A percentile compares a stretch with the other conserved stretches of the same genome.
Evolutionary conservation across 2,329 filamentous ascomycete genomes (phyloP).

Genomic region (Trichophyton mentagrophytes): DNA sequence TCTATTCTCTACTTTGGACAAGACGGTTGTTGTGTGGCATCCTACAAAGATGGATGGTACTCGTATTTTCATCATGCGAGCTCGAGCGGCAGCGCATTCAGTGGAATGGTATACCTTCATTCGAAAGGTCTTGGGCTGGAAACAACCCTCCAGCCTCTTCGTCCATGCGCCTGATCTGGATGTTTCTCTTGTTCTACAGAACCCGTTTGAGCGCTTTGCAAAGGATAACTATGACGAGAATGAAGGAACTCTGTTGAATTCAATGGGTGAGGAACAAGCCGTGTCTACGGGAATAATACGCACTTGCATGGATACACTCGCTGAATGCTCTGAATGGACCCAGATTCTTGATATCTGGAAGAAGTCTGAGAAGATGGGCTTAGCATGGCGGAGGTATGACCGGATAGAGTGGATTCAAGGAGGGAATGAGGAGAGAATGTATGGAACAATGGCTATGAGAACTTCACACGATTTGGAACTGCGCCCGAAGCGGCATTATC

Average conservation of each 20-base stretch:
- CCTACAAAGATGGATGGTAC: slow-evolving; percentile 40
- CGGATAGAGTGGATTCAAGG: slow-evolving; percentile 57
- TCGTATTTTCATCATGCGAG: slow-evolving; percentile 49
- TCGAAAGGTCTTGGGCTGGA: slow-evolving; percentile 46
- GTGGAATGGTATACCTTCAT: slow-evolving; percentile 60
- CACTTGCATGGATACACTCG: slow-evolving; percentile 47
- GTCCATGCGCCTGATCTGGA: slow-evolving; percentile 52
- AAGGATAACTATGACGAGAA: slow-evolving; percentile 31
- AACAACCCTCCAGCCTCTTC: slow-evolving; percentile 43
- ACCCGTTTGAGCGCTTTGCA: slow-evolving; percentile 46
- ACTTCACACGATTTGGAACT: slow-evolving; percentile 54
- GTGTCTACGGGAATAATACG: slow-evolving; percentile 45
- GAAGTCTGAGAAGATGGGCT: slow-evolving; percentile 45
- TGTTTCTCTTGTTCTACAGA: slow-evolving; percentile 44
- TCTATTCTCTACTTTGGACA: slow-evolving; percentile 53
- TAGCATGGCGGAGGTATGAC: slow-evolving; percentile 58
- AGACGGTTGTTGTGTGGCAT: slow-evolving; percentile 52
- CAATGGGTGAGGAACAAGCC: slow-evolving; percentile 39
- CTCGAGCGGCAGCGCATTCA: slow-evolving; percentile 47
- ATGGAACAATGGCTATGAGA: slow-evolving; percentile 55
- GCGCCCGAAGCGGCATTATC: slow-evolving; percentile 52
- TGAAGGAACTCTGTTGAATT: slow-evolving; percentile 20
- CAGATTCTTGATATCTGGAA: slow-evolving; percentile 49
- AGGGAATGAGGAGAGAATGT: slow-evolving; percentile 54
- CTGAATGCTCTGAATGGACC: slow-evolving; percentile 45